Evolutionary conservation across 352 stramenopile species (phyloP), one percentile per base, ranked within the genome.

Genomic region (Pythium dissotocum): DNA sequence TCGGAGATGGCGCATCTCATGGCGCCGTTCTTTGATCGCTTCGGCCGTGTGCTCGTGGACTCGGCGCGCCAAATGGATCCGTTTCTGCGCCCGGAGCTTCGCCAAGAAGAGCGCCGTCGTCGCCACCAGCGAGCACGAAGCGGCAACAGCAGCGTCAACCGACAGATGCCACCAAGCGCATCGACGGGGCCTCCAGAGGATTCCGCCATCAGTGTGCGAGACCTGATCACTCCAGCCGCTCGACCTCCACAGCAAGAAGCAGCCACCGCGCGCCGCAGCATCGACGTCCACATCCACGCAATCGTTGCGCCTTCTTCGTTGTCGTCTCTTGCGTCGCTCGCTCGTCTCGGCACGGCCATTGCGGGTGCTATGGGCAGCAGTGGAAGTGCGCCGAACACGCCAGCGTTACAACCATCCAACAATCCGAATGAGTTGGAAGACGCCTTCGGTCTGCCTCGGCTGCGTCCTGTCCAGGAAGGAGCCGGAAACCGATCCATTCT

Each of bases 221-320:
- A 92, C 63, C 61, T 94, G 42, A 89, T 94, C 49, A 67, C 75
- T 0, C 81, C 74, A 0, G 77, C 77, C n/a, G 70, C 72, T 10
- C 73, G 53, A 9, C 49, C 62, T 21, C 36, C 66, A 16, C 54
- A 61, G 8, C 69, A 35, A 6, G 82, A 89, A 6, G 35, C 72
- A 0, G 69, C 78, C 32, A 30, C 54, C 35, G 67, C 68, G 2
- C 80, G 83, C 53, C 84, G 84, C 18, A 94, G 77, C 53, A 93
- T 96, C 48, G 88, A 96, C 65, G 87, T 96, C 2, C 88, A 96
- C 68, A 96, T 96, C 33, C 88, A 96, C 60, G 88, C 88, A 2
- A 94, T 96, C 52, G 81, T 96, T 7, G 80, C 88, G 10, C 85
- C 88, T 24, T 85, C 82, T 4, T 93, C 87, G 0, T 53, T 93